These are phyloP conservation scores for Trichosporon asahii DNA, from an alignment of 1,284 basidiomycete species.

Conservation along the genomic window DNA sequence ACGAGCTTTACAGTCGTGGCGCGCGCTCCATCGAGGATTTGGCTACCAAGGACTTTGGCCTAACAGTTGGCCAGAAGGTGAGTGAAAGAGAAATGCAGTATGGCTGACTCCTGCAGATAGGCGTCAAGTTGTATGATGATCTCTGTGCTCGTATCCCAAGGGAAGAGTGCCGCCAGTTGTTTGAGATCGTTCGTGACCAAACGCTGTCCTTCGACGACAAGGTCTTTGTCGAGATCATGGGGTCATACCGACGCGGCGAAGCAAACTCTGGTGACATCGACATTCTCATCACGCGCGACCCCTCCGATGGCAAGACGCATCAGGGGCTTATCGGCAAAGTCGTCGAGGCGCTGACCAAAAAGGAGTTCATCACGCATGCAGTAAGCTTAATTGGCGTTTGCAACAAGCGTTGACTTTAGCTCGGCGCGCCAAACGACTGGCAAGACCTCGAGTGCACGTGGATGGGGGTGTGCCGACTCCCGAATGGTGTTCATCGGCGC, in stretches of 20 bases:
- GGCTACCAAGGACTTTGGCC: slow-evolving; percentile 46
- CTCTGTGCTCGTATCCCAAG: slow-evolving; percentile 74
- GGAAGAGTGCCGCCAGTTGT: slow-evolving; percentile 69
- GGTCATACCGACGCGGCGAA: slow-evolving; percentile 77
- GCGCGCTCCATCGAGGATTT: slow-evolving; percentile 76
- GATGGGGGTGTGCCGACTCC: slow-evolving; percentile 67
- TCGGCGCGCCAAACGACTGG: slow-evolving; percentile 60
- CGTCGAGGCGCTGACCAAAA: slow-evolving; percentile 59
- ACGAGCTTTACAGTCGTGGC: slow-evolving; percentile 69
- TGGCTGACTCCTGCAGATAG: slow-evolving; percentile 54
- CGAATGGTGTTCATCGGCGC: slow-evolving; percentile 58
- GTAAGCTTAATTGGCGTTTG: slow-evolving; percentile 48
- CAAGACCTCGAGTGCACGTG: slow-evolving; percentile 69
- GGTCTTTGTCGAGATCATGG: slow-evolving; percentile 80
- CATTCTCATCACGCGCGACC: slow-evolving; percentile 73
- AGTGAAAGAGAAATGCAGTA: not conserved
- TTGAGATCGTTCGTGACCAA: slow-evolving; percentile 65
- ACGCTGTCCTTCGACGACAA: slow-evolving; percentile 68
- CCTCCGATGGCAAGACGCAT: slow-evolving; percentile 69
- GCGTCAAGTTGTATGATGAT: slow-evolving; percentile 70
- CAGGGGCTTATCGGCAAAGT: slow-evolving; percentile 58
- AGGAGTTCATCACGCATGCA: slow-evolving; percentile 69
- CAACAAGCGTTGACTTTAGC: slow-evolving; percentile 25
- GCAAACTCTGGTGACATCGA: slow-evolving; percentile 83
- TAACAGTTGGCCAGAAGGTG: slow-evolving; percentile 63